A percentile compares a stretch with the other conserved stretches of the same genome.
Evolutionary conservation across 2,329 filamentous ascomycete genomes (phyloP).

Genomic region (Fusarium avenaceum): DNA sequence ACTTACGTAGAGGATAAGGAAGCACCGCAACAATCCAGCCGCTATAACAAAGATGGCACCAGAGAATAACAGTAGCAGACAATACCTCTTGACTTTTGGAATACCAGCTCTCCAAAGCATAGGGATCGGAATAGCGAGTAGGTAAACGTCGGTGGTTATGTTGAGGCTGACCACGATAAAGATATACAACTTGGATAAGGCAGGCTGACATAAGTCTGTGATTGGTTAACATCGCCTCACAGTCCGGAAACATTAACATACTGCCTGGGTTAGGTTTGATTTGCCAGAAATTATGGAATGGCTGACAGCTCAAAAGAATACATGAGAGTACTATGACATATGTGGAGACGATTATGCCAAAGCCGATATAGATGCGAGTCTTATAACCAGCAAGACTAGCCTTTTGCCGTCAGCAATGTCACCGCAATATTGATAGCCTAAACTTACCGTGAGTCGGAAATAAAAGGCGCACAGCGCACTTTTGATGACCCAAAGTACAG

Average conservation of each 20-base stretch:
- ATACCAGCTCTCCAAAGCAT: slow-evolving; percentile 68
- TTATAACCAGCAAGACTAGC: slow-evolving; percentile 41
- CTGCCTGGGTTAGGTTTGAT: slow-evolving; percentile 59
- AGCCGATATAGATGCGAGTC: slow-evolving; percentile 51
- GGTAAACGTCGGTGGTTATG: slow-evolving; percentile 57
- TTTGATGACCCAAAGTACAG: slow-evolving; percentile 66
- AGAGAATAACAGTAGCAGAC: slow-evolving; percentile 64
- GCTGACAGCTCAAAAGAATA: slow-evolving; percentile 54
- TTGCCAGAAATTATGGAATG: slow-evolving; percentile 58
- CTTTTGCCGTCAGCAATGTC: slow-evolving; percentile 46
- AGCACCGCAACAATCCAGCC: slow-evolving; percentile 54
- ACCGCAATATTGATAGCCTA: accelerated
- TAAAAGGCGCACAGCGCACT: slow-evolving; percentile 67
- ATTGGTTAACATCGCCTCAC: slow-evolving; percentile 24
- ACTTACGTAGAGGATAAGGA: slow-evolving; percentile 54
- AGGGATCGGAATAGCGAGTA: slow-evolving; percentile 58
- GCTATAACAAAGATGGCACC: slow-evolving; percentile 58
- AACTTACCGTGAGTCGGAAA: slow-evolving; percentile 61
- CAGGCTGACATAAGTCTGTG: slow-evolving; percentile 58
- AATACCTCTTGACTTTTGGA: slow-evolving; percentile 63
- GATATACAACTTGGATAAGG: slow-evolving; percentile 57
- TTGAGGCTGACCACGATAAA: slow-evolving; percentile 56
- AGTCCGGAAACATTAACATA: slow-evolving; percentile 37
- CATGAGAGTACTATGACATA: slow-evolving; percentile 53
- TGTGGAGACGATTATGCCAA: slow-evolving; percentile 51